Evolutionary conservation across 2,329 filamentous ascomycete genomes (phyloP), one percentile per base, ranked within the genome.

Genomic region (Pseudogymnoascus sp.): DNA sequence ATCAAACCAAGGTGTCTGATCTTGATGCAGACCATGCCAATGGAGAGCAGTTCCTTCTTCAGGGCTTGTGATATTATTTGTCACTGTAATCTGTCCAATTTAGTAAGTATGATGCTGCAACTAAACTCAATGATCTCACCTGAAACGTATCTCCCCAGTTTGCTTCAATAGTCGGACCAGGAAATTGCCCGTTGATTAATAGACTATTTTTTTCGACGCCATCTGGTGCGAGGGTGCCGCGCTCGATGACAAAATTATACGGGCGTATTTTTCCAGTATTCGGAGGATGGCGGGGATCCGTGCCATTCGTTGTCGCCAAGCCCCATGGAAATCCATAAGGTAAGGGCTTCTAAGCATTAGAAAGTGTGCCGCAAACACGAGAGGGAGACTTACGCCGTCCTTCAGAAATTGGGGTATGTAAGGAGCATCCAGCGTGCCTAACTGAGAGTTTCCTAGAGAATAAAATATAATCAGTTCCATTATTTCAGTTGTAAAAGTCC

Each of bases 41-140:
- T 81, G 76, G n/a, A 80, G 72, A 7, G 74, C 70, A 5, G 77
- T 79, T 21, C 77, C 78, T 47, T 81, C 78, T 37, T 74, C 69
- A 8, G 73, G 72, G 9, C 72, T 65, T 41, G 70, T 67, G 62
- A 73, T 74, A 35, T 73, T 71, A 24, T 77, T 71, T 60, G 73
- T 71, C 36, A 74, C 71, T 24, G 74, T 68, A 3, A 44, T 44
- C 40, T 44, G 21, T 10, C 40, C 11, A 44, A 13, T 5, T n/a
- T 26, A 26, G 21, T 44, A n/a, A 44, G 40, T 26, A n/a, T 26
- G 11, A 44, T 44, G 40, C 21, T 44, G 21, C 40, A 44, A 44
- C 11, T 26, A 17, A 44, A 44, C 10, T 44, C 40, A 44, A 26
- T 44, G 11, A 44, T 44, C 40, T 44, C 21, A 44, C 40, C 40